Base-by-base conservation (phyloP, 345 rosid species). In the Arabidopsis arenosa region DNA sequence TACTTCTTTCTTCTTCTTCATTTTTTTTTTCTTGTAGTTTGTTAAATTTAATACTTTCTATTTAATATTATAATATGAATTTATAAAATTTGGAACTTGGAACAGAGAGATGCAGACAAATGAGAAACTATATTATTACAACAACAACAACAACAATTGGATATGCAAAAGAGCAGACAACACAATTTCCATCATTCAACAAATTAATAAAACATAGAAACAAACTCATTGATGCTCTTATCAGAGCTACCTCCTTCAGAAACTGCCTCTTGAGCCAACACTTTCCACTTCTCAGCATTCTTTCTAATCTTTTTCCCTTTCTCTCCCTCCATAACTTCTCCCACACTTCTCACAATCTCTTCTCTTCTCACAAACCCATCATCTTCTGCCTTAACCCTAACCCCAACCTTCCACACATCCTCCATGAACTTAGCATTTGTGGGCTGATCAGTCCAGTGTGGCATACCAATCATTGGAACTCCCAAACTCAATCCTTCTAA, bases 171-270 rank as follows among this genome's bases (percentile, higher is more conserved):
- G 13, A 13, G 21, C 21, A 18, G 21, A 17, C 26, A 48, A 9
- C 3, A 44, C 8, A 17, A 7, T 2, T 18, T 53, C 8, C 10
- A 35, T 57, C n/a, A 11, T 18, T 52, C 45, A 60, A 30, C 4
- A 59, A 23, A 23, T 23, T 23, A 23, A 23, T 23, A 23, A 40
- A 65, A 33, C 71, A 61, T 79, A 10, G 75, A 71, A 12, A 83
- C 84, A 64, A 86, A 84, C 43, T 83, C 82, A 1, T 81, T 60
- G 4, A 86, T 79, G 44, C 76, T 80, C 52, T 63, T 72, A 41
- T 86, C 87, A 6, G 92, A 88, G 70, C 76, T 88, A 72, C 91
- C 91, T 11, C 86, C 89, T 68, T 81, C 83, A 54, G 83, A 66
- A 11, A 79, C 86, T 66, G 92, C 84, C 36, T 66, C 80, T 69